These are phyloP conservation scores for Digitaria exilis DNA, from an alignment of 202 grass and related monocot genomes.

Conservation along the genomic window DNA sequence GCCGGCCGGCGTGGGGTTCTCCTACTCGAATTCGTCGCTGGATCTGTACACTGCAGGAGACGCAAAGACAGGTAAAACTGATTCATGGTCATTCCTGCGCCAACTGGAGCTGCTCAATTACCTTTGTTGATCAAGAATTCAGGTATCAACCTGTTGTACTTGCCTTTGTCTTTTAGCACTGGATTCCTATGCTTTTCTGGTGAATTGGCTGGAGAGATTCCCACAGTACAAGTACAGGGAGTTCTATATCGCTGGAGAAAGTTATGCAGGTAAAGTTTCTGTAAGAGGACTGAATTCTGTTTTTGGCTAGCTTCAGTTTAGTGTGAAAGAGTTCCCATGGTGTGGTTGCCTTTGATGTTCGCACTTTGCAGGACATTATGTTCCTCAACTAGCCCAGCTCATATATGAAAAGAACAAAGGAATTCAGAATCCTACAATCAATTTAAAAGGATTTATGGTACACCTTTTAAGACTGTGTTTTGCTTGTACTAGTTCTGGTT, in stretches of 20 bases:
- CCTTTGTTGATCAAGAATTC: slow-evolving; percentile 11
- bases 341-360: slow-evolving; percentile 7
- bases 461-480: slow-evolving; percentile 31
- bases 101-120: slow-evolving; percentile 5
- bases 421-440: slow-evolving; percentile 62
- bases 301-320: background rate
- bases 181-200: slow-evolving; percentile 83
- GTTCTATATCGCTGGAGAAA: slow-evolving; percentile 96
- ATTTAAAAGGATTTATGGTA: slow-evolving; percentile 96
- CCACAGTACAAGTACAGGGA: slow-evolving; percentile 90
- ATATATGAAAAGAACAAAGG: slow-evolving; percentile 68
- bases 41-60: slow-evolving; percentile 94
- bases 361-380: slow-evolving; percentile 88
- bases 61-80: slow-evolving; percentile 64
- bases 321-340: background rate
- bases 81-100: background rate
- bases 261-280: slow-evolving; percentile 71
- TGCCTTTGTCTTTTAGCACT: slow-evolving; percentile 52
- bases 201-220: slow-evolving; percentile 89
- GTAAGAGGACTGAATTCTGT: background rate
- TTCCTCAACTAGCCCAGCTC: slow-evolving; percentile 82
- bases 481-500: slow-evolving; percentile 11
- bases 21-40: slow-evolving; percentile 79
- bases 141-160: slow-evolving; percentile 35
- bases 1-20: slow-evolving; percentile 93